Evolutionary conservation across 2,329 filamentous ascomycete species (phyloP).

Genomic region (Coniochaeta sp.): DNA sequence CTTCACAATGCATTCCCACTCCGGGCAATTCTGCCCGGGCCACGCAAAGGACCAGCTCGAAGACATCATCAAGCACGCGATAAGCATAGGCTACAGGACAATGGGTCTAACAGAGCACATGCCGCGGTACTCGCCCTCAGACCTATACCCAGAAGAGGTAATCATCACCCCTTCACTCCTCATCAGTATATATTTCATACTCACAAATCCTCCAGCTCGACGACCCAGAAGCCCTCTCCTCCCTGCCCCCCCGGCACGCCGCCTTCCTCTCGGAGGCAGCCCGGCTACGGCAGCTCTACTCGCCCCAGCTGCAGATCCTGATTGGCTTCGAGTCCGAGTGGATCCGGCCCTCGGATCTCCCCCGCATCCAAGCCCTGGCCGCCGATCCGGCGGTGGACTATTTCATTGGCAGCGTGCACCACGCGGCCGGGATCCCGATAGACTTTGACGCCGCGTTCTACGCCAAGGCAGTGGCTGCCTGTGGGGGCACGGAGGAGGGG

Average conservation of each 20-base stretch:
- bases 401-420: slow-evolving; percentile 90
- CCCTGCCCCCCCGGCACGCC: slow-evolving; percentile 50
- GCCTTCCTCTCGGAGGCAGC: slow-evolving; percentile 70
- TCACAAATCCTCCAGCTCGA: slow-evolving; percentile 30
- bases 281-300: slow-evolving; percentile 64
- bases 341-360: slow-evolving; percentile 61
- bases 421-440: slow-evolving; percentile 79
- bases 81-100: slow-evolving; percentile 68
- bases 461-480: slow-evolving; percentile 36
- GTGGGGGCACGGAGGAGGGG: slow-evolving; percentile 52
- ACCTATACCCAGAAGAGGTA: slow-evolving; percentile 91
- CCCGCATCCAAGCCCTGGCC: slow-evolving; percentile 51
- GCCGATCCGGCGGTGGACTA: slow-evolving; percentile 65
- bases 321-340: slow-evolving; percentile 93
- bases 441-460: slow-evolving; percentile 73
- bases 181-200: background rate
- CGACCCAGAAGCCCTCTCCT: slow-evolving; percentile 39
- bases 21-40: slow-evolving; percentile 88
- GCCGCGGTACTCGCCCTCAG: slow-evolving; percentile 63
- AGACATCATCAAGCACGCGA: slow-evolving; percentile 72
- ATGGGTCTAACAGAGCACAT: slow-evolving; percentile 95
- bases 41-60: slow-evolving; percentile 85
- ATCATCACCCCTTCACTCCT: slow-evolving; percentile 6
- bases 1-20: slow-evolving; percentile 97
- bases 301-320: slow-evolving; percentile 63